Evolutionary conservation across 495 filamentous ascomycete genomes (phyloP).

Genomic region (Aspergillus steynii): DNA sequence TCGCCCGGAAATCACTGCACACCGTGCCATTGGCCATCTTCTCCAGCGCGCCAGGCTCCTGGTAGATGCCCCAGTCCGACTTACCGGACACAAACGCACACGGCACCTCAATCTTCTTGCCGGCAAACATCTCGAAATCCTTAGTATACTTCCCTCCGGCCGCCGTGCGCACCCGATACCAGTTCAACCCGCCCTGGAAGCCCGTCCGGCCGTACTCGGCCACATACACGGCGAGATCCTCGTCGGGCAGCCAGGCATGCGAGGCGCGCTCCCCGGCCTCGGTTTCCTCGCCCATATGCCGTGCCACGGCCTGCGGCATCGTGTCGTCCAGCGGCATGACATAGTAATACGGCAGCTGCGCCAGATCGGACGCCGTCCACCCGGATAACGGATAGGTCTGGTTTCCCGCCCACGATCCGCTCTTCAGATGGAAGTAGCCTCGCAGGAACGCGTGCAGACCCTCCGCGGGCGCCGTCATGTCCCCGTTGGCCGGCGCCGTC

Average conservation of each 20-base stretch:
- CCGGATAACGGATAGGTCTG: constrained; percentile 49
- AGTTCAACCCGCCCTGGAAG: constrained; percentile 70
- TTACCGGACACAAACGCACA: constrained; percentile 59
- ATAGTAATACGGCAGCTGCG: constrained; percentile 65
- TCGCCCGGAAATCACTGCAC: constrained; percentile 52
- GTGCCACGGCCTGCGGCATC: constrained; percentile 58
- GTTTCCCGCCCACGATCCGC: constrained; percentile 59
- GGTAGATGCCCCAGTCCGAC: constrained; percentile 67
- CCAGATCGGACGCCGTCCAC: constrained; percentile 58
- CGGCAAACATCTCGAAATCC: constrained; percentile 61
- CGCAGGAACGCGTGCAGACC: constrained; percentile 60
- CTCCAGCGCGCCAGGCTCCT: constrained; percentile 63
- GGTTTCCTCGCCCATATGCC: constrained; percentile 54
- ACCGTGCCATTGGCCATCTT: constrained; percentile 47
- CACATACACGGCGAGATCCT: constrained; percentile 61
- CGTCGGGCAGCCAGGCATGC: constrained; percentile 52
- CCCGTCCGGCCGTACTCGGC: constrained; percentile 63
- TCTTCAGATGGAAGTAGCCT: constrained; percentile 70
- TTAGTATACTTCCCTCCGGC: constrained; percentile 37
- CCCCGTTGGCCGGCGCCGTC: constrained; percentile 50
- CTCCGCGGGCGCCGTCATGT: constrained; percentile 57
- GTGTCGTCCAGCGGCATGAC: constrained; percentile 59
- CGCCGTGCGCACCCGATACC: constrained; percentile 63
- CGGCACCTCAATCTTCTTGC: constrained; percentile 63
- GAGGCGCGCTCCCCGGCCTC: constrained; percentile 19